Base-by-base conservation (phyloP, 2,329 filamentous ascomycete species). In the Chalaropsis ovoidea region DNA sequence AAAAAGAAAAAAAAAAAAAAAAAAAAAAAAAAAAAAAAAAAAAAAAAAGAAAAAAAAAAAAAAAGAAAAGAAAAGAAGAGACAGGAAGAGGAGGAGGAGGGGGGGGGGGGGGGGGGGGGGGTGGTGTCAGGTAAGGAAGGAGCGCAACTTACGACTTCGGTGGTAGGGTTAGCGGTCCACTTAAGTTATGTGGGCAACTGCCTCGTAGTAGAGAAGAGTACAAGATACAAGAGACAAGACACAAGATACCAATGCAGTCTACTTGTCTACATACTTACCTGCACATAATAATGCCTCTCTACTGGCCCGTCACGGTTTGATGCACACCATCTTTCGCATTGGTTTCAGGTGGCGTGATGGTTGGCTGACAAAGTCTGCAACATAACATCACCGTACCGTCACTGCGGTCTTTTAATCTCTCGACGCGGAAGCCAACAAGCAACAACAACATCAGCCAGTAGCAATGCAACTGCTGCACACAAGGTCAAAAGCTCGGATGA, bases 341-440 rank as follows among this genome's bases (percentile, higher is more conserved):
- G 68, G 60, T 67, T 67, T 68, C 64, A 68, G 67, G 68, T 70
- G 69, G 70, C 69, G 69, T 70, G 68, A 70, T 70, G 64, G 66
- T 69, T 69, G 66, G 63, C 65, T 68, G 66, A 67, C 66, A 65
- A 64, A 19, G 52, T n/a, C 24, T 35, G 24, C 10, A 31, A 5
- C 52, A 31, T 58, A 17, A 58, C n/a, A n/a, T n/a, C n/a, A n/a
- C n/a, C n/a, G n/a, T n/a, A n/a, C 27, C 22, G 13, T 58, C 27
- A 58, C 15, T 58, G 52, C 52, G 52, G 27, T 17, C 52, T 58
- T 56, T 58, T 58, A 58, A 31, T 58, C 24, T 31, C 52, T 35
- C 27, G 19, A n/a, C 6, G 31, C 13, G 11, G 15, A 56, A 35
- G 52, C 22, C 19, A 24, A 15, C 19, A 54, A 22, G 7, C 5